Percentiles rank a stretch among this genome's conserved stretches.
phyloP scores from a whole-genome alignment of 495 filamentous ascomycete genomes.

The Pyrenula massariospora region DNA sequence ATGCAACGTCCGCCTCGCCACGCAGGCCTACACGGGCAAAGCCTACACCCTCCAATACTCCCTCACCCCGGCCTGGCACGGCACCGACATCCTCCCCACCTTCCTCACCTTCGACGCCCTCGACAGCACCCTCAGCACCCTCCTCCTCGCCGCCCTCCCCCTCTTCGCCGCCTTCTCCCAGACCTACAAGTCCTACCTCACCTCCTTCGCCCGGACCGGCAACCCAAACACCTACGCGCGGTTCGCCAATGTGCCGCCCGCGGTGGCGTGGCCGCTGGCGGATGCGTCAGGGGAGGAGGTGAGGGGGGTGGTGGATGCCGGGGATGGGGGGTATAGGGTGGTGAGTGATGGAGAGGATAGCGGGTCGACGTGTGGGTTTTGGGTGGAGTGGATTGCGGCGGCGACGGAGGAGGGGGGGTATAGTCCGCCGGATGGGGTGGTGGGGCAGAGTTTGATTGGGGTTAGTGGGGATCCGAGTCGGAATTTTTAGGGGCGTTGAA shows the following conservation, averaged over 20 bases:
- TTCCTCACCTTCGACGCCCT: conserved; percentile 17
- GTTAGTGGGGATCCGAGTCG: not conserved
- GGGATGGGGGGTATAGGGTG: not conserved
- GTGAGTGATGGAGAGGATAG: not conserved
- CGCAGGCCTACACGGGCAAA: conserved; percentile 17
- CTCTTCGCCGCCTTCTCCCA: conserved; percentile 20
- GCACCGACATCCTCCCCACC: conserved; percentile 18
- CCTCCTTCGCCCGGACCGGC: conserved; percentile 21
- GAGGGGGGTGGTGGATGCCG: not conserved
- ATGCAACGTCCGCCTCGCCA: conserved; percentile 23
- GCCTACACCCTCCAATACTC: conserved; percentile 25
- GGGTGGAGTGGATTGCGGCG: not conserved
- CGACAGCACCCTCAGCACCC: conserved; percentile 2
- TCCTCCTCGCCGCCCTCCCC: conserved; percentile 10
- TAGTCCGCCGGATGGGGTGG: conserved; percentile 1
- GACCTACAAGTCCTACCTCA: conserved; percentile 24
- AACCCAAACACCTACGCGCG: conserved; percentile 16
- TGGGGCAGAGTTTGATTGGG: not conserved
- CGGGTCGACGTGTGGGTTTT: not conserved
- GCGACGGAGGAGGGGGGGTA: conserved; percentile 1
- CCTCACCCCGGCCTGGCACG: conserved; percentile 22
- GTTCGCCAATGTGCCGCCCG: not conserved
- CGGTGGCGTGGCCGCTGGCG: not conserved
- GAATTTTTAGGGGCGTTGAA: not conserved
- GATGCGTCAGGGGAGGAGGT: not conserved